These are phyloP conservation scores for Trametes punicea DNA, from an alignment of 768 basidiomycete genomes.

Conservation along the genomic window DNA sequence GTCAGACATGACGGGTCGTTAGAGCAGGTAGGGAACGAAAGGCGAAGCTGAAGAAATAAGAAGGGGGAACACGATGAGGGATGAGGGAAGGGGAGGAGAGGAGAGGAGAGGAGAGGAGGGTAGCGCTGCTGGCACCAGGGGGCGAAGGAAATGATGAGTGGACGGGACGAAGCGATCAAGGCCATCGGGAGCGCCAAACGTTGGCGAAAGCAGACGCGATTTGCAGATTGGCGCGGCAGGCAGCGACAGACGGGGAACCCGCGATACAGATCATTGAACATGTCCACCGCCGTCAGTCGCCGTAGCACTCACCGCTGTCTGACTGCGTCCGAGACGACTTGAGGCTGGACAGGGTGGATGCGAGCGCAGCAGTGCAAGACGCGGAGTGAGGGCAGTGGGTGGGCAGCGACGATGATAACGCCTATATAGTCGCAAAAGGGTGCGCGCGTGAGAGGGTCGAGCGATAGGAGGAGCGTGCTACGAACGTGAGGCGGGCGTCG, in stretches of 20 bases:
- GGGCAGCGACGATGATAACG: no score
- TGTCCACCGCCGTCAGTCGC: no score
- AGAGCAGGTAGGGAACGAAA: slow-evolving; percentile 10
- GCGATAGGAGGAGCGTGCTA: neutral
- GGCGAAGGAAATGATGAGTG: neutral
- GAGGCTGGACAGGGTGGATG: neutral
- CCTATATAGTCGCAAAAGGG: no score
- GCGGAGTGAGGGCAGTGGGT: no score
- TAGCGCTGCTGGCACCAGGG: slow-evolving; percentile 10
- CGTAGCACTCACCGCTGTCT: slow-evolving; percentile 6
- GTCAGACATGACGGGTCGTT: slow-evolving; percentile 27
- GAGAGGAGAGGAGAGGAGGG: neutral
- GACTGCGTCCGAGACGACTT: slow-evolving; percentile 5
- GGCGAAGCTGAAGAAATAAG: neutral
- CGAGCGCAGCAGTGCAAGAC: neutral
- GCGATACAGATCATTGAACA: neutral
- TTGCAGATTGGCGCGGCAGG: no score
- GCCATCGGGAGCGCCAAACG: slow-evolving; percentile 10
- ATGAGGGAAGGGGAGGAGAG: neutral
- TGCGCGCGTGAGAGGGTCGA: slow-evolving; percentile 16
- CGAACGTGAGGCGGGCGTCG: neutral
- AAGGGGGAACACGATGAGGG: slow-evolving; percentile 2
- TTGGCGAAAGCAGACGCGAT: no score
- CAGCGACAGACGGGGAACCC: no score
- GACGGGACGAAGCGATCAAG: slow-evolving; percentile 7